Conservation (phyloP, 164 flowering plant genomes). For the Akebia trifoliata region DNA sequence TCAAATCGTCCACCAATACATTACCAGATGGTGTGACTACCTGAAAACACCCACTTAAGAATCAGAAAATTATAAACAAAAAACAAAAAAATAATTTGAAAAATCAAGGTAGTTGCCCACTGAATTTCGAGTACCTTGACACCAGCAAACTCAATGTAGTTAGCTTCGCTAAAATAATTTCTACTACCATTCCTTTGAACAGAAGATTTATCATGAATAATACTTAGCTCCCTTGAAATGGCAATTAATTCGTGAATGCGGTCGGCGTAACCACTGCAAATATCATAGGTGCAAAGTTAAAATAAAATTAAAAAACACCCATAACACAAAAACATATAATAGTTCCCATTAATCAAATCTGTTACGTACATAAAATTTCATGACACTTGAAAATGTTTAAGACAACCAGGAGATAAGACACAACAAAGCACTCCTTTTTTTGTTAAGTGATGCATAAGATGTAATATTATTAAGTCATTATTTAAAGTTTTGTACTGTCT, state of each 20-base stretch:
- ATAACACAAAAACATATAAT: too few species aligned
- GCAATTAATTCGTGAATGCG: slow-evolving; percentile 89
- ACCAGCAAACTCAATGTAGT: slow-evolving; percentile 74
- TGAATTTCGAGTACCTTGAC: slow-evolving; percentile 56
- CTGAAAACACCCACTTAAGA: slow-evolving; percentile 34
- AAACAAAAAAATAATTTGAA: background rate
- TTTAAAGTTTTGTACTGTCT: too few species aligned
- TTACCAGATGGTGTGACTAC: slow-evolving; percentile 98
- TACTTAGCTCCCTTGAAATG: slow-evolving; percentile 68
- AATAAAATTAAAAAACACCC: background rate
- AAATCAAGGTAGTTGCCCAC: background rate
- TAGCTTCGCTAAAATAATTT: slow-evolving; percentile 77
- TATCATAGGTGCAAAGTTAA: slow-evolving; percentile 2
- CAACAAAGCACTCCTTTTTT: too few species aligned
- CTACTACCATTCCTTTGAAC: slow-evolving; percentile 47
- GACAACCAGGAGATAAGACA: too few species aligned
- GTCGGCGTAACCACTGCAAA: slow-evolving; percentile 94
- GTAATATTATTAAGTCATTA: too few species aligned
- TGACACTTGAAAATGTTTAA: too few species aligned
- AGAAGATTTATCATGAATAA: slow-evolving; percentile 42
- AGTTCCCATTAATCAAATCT: too few species aligned
- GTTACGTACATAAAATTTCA: too few species aligned
- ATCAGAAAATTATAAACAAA: slow-evolving; percentile 4
- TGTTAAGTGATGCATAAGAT: too few species aligned
- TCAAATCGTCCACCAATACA: slow-evolving; percentile 82